phyloP scores from a whole-genome alignment of 2,329 filamentous ascomycete species.

The Scytalidium lignicola region DNA sequence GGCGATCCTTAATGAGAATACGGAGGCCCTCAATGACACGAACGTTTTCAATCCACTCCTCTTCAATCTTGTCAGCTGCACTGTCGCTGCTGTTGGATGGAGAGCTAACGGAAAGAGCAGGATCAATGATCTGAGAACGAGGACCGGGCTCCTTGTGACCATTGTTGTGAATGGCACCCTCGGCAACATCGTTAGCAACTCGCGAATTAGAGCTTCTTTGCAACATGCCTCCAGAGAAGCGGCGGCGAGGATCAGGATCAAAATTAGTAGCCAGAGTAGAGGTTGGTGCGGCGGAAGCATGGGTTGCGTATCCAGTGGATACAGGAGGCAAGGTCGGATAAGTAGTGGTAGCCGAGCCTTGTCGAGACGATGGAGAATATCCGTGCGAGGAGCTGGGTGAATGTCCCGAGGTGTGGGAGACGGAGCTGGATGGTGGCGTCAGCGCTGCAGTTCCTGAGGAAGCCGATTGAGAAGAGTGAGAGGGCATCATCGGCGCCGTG shows the following conservation, averaged over 20 bases:
- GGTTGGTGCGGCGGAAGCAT: slow-evolving; percentile 58
- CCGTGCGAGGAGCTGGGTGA: slow-evolving; percentile 48
- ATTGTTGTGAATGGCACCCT: too few relatives aligned
- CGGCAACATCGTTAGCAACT: slow-evolving; percentile 15
- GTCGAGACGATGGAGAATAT: slow-evolving; percentile 62
- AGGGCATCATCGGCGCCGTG: slow-evolving; percentile 57
- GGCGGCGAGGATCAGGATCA: slow-evolving; percentile 56
- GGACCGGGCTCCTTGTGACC: slow-evolving; percentile 2
- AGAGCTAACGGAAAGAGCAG: slow-evolving; percentile 40
- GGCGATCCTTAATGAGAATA: slow-evolving; percentile 50
- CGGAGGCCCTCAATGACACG: slow-evolving; percentile 58
- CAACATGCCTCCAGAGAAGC: slow-evolving; percentile 63
- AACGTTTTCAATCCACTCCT: slow-evolving; percentile 62
- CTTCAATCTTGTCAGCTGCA: slow-evolving; percentile 54
- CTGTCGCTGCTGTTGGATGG: slow-evolving; percentile 50
- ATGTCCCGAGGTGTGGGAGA: slow-evolving; percentile 67
- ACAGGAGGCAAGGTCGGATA: slow-evolving; percentile 73
- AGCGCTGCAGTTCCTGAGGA: slow-evolving; percentile 64
- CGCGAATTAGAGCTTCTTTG: slow-evolving; percentile 49
- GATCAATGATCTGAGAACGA: slow-evolving; percentile 27
- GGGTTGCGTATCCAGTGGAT: slow-evolving; percentile 62
- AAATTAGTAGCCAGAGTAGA: slow-evolving; percentile 67
- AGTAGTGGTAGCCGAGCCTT: slow-evolving; percentile 57
- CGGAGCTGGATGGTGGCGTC: slow-evolving; percentile 68
- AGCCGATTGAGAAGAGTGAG: slow-evolving; percentile 47